Evolutionary conservation across 2,329 filamentous ascomycete species (phyloP).

Genomic region (Ilyonectria destructans): DNA sequence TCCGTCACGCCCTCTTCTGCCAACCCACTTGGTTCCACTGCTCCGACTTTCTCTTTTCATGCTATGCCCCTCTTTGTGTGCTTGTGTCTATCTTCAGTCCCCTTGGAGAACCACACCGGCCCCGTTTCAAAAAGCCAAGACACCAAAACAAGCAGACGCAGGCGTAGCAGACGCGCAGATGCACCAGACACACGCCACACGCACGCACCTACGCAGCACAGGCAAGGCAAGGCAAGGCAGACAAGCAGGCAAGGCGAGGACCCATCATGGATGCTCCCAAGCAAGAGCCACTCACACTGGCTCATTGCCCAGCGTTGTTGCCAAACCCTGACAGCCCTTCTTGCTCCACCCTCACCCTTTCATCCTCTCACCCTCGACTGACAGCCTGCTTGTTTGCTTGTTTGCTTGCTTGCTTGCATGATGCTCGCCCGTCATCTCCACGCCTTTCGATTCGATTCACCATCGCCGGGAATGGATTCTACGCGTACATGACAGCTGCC

Average conservation of each 20-base stretch:
- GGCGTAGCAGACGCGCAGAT: not conserved
- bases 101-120: not conserved
- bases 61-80: not conserved
- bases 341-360: constrained; percentile 5
- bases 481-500: not conserved
- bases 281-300: constrained; percentile 26
- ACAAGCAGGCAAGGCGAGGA: not conserved
- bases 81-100: not conserved
- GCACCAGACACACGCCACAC: not conserved
- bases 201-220: not conserved
- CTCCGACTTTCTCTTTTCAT: not conserved
- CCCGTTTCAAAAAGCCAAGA: constrained; percentile 2
- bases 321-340: constrained; percentile 38
- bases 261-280: constrained; percentile 2
- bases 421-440: constrained; percentile 19
- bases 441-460: constrained; percentile 12
- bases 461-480: not conserved
- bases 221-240: not conserved
- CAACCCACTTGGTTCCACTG: not conserved
- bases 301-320: constrained; percentile 29
- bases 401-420: constrained; percentile 23
- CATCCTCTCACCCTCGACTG: constrained; percentile 17
- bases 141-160: not conserved
- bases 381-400: not conserved
- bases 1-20: not conserved